Percentiles rank a stretch among this genome's conserved stretches.
Evolutionary conservation across 768 basidiomycete species (phyloP).

Genomic region (Scleroderma citrinum): DNA sequence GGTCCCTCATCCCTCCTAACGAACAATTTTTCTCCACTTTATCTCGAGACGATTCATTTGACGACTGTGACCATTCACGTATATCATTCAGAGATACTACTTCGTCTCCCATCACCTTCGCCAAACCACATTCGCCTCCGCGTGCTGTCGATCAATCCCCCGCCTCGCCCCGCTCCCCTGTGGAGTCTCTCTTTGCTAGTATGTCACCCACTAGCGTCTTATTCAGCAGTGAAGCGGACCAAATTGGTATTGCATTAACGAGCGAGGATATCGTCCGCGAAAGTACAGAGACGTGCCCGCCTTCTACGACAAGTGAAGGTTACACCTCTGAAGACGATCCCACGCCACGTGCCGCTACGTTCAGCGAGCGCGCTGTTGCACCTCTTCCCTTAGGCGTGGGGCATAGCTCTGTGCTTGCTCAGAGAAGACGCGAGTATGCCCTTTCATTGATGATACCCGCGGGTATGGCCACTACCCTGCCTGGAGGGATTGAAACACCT

Average conservation of each 20-base stretch:
- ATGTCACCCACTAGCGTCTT: conserved; percentile 3
- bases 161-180: background rate
- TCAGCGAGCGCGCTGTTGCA: conserved; percentile 1
- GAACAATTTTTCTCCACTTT: conserved; percentile 18
- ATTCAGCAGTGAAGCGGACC: background rate
- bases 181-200: conserved; percentile 6
- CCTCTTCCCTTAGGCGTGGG: background rate
- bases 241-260: background rate
- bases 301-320: conserved; percentile 4
- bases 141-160: background rate
- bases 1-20: conserved; percentile 22
- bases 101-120: conserved; percentile 8
- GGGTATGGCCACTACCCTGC: conserved; percentile 14
- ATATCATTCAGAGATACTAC: background rate
- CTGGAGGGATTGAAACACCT: conserved; percentile 16
- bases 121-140: background rate
- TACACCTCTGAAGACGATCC: conserved; percentile 15
- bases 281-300: conserved; percentile 3
- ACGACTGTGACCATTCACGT: conserved; percentile 1
- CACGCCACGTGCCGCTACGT: conserved; percentile 21
- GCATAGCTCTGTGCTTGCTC: background rate
- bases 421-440: conserved; percentile 8
- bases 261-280: conserved; percentile 2
- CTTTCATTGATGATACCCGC: conserved; percentile 14
- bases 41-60: conserved; percentile 7